Evolutionary conservation across 192 early-diverging fungal species (phyloP).

Genomic region (Coemansia guatemalensis): DNA sequence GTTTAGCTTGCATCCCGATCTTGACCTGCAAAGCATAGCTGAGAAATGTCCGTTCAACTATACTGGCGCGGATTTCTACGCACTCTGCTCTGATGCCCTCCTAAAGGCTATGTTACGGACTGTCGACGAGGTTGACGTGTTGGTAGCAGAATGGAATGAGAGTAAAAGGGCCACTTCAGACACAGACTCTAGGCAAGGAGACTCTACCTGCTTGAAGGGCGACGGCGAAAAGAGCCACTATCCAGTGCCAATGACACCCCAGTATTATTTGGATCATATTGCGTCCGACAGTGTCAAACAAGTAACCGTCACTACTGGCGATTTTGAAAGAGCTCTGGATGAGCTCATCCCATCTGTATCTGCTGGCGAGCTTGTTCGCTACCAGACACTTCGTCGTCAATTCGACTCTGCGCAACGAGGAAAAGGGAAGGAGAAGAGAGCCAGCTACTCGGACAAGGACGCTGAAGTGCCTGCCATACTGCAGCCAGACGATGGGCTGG

Average conservation of each 20-base stretch:
- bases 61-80: conserved; percentile 99
- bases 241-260: conserved; percentile 74
- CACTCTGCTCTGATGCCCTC: conserved; percentile 95
- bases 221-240: conserved; percentile 11
- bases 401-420: conserved; percentile 64
- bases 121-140: conserved; percentile 66
- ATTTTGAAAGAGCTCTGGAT: conserved; percentile 80
- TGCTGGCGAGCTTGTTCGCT: conserved; percentile 82
- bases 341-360: conserved; percentile 91
- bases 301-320: conserved; percentile 77
- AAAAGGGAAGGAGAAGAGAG: conserved; percentile 14
- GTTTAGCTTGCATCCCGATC: conserved; percentile 82
- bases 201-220: background rate
- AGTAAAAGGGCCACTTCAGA: background rate
- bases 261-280: conserved; percentile 89
- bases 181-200: conserved; percentile 6
- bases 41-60: conserved; percentile 87
- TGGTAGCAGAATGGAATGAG: conserved; percentile 51
- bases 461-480: background rate
- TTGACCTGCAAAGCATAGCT: conserved; percentile 74
- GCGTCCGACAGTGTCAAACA: conserved; percentile 66
- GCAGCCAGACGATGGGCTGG: background rate
- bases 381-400: conserved; percentile 74
- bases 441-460: background rate
- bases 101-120: conserved; percentile 93